phyloP scores from a whole-genome alignment of 768 basidiomycete genomes.

The Mycena pura region DNA sequence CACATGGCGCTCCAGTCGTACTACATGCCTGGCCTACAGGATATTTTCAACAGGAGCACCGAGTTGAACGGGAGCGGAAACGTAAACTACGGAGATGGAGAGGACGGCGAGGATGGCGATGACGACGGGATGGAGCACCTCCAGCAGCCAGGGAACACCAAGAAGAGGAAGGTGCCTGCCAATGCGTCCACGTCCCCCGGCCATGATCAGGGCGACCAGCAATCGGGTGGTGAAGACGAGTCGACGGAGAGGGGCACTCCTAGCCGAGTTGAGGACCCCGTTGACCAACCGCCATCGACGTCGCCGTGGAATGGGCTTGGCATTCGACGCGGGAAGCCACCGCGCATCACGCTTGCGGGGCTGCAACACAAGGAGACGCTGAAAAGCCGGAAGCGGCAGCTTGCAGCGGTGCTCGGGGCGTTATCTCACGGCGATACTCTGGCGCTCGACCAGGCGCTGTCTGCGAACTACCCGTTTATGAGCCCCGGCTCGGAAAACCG shows the following conservation, averaged over 20 bases:
- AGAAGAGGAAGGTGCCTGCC: constrained; percentile 87
- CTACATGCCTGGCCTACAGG: constrained; percentile 63
- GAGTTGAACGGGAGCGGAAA: constrained; percentile 8
- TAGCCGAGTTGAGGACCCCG: constrained; percentile 27
- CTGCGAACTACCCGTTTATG: constrained; percentile 49
- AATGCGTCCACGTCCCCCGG: constrained; percentile 61
- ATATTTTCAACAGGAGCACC: constrained; percentile 38
- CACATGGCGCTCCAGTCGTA: constrained; percentile 68
- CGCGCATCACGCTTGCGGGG: constrained; percentile 68
- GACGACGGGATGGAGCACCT: constrained; percentile 73
- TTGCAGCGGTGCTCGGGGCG: constrained; percentile 73
- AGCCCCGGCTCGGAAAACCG: constrained; percentile 29
- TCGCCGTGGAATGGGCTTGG: constrained; percentile 23
- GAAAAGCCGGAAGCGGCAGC: constrained; percentile 70
- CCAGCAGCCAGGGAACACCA: constrained; percentile 82
- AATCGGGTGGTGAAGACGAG: constrained; percentile 34
- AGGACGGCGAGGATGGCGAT: constrained; percentile 53
- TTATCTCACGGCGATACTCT: constrained; percentile 72
- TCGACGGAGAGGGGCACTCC: constrained; percentile 34
- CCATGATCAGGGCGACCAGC: constrained; percentile 47
- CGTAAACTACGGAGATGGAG: constrained; percentile 31
- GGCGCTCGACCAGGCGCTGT: constrained; percentile 80
- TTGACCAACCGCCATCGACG: constrained; percentile 28
- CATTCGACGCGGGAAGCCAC: constrained; percentile 52
- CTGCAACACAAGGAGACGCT: constrained; percentile 79